Base-by-base conservation (phyloP, 202 grass and related monocot species). In the Elaeis oleifera region DNA sequence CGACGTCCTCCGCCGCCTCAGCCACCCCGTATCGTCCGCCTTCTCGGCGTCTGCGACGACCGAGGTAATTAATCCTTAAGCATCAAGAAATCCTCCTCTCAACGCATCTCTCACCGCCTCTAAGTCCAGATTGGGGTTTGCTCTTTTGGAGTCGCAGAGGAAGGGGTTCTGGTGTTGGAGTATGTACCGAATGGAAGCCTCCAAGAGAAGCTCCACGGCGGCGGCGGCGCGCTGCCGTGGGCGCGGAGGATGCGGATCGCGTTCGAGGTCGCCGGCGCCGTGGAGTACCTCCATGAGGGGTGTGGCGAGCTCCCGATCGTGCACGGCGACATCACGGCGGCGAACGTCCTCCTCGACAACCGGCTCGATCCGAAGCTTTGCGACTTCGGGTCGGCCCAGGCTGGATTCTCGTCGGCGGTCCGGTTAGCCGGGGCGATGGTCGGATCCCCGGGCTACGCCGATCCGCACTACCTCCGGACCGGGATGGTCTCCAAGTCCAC, bases 391-490 rank as follows among this genome's bases (percentile, higher is more conserved):
- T 91, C 92, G 26, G 79, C 87, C 4, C 80, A 81, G 65, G 79
- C 76, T 21, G 87, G 87, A 0, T 96, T 96, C 84, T 96, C 87
- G 21, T 84, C 87, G 2, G 70, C 87, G 21, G 70, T 96, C 3
- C 17, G 53, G 29, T 64, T 72, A 50, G 65, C 84, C 0, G 70
- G 71, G 0, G 60, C 64, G 18, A 74, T 67, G 55, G 81, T 90
- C 18, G 87, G 84, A 6, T 91, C 91, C 2, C 91, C 87, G 31
- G 91, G 91, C 1, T 96, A 96, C 80, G 48, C 54, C 19, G 91
- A 96, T 68, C 91, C 91, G 1, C 84, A 81, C 78, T 96, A 83
- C 82, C 81, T 96, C 67, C 91, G 84, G 24, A 89, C 91, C 3
- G 91, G 91, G 69, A 67, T 96, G 68, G 73, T 76, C 24, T 90